Evolutionary conservation across 768 basidiomycete genomes (phyloP), one percentile per base, ranked within the genome.

Genomic region (Termitomyces sp.): DNA sequence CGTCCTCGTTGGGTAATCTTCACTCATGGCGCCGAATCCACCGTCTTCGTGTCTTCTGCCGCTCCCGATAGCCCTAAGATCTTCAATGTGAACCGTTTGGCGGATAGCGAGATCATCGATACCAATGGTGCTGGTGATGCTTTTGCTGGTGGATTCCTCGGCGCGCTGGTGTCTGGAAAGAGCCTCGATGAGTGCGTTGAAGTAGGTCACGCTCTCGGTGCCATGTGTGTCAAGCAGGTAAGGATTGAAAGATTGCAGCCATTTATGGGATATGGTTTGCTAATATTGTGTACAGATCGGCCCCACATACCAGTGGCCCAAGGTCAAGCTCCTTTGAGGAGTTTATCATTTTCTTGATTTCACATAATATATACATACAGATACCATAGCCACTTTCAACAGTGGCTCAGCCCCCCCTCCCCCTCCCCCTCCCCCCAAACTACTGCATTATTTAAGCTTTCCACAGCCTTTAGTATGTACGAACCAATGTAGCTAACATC

Each of bases 91-190:
- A 71, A 77, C 56, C 76, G 81, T 42, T 77, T 96, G 61, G 67
- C 70, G 50, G 80, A 82, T 57, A 81, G 78, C 44, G 68, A 88
- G 73, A 95, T 97, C 66, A 89, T 97, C 61, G 97, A 99, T 73
- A 98, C 97, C 52, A 99, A 99, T 75, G 97, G 93, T 55, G 97
- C 97, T 22, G 97, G 97, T 46, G 96, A 99, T 73, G 94, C 93
- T 46, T 98, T 99, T 68, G 94, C 95, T 28, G 97, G 96, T 60
- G 97, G 92, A 42, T 96, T 98, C 84, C 75, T 98, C 57, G 97
- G 93, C 55, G 96, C 90, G 1, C 80, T 85, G 59, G 87, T 92
- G 55, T 73, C 83, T 39, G 95, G 94, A 13, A 97, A 93, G 82
- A 76, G 70, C 33, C 69, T 93, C 33, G 87, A 90, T 20, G 88